These are phyloP conservation scores for Venturia aucupariae DNA, from an alignment of 2,329 filamentous ascomycete genomes.

Conservation along the genomic window DNA sequence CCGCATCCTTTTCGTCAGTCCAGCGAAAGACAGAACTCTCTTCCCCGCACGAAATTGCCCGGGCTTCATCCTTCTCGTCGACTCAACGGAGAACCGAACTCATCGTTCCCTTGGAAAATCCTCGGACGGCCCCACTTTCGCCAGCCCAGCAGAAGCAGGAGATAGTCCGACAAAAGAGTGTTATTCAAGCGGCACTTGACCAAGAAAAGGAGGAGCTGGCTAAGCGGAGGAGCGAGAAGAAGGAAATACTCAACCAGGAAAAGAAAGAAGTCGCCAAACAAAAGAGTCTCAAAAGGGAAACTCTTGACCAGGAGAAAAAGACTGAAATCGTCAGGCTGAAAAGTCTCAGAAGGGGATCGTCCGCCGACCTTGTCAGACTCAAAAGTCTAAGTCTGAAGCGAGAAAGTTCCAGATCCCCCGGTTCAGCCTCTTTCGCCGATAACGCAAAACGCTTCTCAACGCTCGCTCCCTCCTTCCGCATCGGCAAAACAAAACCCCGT, in stretches of 20 bases:
- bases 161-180: background rate
- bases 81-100: background rate
- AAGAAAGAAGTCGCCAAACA: background rate
- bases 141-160: background rate
- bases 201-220: background rate
- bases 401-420: background rate
- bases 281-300: background rate
- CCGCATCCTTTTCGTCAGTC: background rate
- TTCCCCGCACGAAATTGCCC: background rate
- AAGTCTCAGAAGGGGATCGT: background rate
- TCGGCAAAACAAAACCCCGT: background rate
- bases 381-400: background rate
- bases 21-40: background rate
- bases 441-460: conserved; percentile 3
- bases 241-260: background rate
- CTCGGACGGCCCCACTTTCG: background rate
- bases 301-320: background rate
- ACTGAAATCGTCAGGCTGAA: background rate
- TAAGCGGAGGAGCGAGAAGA: background rate
- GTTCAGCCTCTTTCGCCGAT: background rate
- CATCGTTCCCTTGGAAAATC: background rate
- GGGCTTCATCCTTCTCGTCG: background rate
- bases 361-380: background rate
- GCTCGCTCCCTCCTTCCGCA: background rate
- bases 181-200: background rate